These are phyloP conservation scores for Nepenthes mirabilis DNA, from an alignment of 148 eudicot genomes.

Conservation along the genomic window DNA sequence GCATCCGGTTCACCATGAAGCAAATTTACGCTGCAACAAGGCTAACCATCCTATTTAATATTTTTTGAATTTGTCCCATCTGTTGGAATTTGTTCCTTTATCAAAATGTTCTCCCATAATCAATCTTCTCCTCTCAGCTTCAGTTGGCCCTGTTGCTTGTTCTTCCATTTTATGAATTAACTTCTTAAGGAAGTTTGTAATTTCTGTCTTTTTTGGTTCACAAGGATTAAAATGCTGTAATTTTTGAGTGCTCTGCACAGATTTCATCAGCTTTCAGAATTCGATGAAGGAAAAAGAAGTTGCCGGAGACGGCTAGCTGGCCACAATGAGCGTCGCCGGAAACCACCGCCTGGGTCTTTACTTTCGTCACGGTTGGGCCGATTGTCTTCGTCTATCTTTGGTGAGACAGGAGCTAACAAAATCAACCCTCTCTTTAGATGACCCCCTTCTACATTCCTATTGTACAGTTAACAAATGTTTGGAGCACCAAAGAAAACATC, in stretches of 20 bases:
- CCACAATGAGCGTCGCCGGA: constrained; percentile 93
- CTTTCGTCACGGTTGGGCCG: constrained; percentile 57
- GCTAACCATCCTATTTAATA: too few relatives aligned
- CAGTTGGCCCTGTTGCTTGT: too few relatives aligned
- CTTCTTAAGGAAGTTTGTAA: not conserved
- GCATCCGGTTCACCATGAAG: too few relatives aligned
- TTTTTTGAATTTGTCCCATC: too few relatives aligned
- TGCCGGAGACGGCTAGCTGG: constrained; percentile 91
- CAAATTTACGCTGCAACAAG: too few relatives aligned
- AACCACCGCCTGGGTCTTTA: constrained; percentile 70
- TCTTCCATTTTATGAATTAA: too few relatives aligned
- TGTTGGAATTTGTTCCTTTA: too few relatives aligned
- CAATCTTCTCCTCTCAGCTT: too few relatives aligned
- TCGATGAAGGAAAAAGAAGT: constrained; percentile 86
- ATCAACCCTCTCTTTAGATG: not conserved
- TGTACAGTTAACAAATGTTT: too few relatives aligned
- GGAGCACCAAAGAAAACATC: too few relatives aligned
- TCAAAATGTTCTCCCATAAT: too few relatives aligned
- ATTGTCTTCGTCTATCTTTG: constrained; percentile 40
- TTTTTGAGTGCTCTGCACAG: constrained; percentile 23
- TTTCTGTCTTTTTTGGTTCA: not conserved
- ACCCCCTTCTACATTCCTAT: too few relatives aligned
- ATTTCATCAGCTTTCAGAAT: constrained; percentile 80
- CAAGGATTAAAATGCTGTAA: not conserved
- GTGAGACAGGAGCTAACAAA: constrained; percentile 12